Base-by-base conservation (phyloP, 305 asterid genomes). In the Fraxinus platypoda region DNA sequence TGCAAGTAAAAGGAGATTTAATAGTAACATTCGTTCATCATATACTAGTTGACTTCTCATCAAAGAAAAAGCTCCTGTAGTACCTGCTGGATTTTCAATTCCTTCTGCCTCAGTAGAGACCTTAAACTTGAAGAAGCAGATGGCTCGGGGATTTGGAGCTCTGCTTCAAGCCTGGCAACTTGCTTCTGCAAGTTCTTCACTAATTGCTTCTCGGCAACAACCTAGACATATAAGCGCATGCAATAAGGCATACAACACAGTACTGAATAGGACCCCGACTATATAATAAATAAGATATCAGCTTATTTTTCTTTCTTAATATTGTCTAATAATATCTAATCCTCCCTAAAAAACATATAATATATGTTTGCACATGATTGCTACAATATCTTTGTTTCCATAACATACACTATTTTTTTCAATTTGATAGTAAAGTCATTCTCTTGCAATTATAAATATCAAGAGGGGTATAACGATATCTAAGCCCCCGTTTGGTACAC, bases 121-220 rank as follows among this genome's bases (percentile, higher is more conserved):
- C 83, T 92, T 37, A 96, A 83, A 82, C 89, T 83, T 57, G 95
- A 88, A 66, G 92, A 88, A 84, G 89, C 88, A 41, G 90, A 87
- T 33, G 92, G 90, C 57, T 89, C 94, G 2, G 98, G 99, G 92
- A 92, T 95, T 80, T 83, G 92, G 81, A 91, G 94, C 90, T 94
- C 99, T 76, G 98, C 95, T 89, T 94, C 98, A 52, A 96, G 95
- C 82, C 98, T 89, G 59, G 98, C 94, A 85, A 96, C 94, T 89
- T 94, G 94, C 82, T 93, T 89, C 83, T 93, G 94, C 88, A 96
- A 87, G 80, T 93, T 93, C 91, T 92, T 96, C 77, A 96, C 91
- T 77, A 93, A 75, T 88, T 89, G 90, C 90, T 92, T 91, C 90
- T 93, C 93, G 52, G 93, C 94, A 78, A 93, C 91, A 80, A 95